A percentile compares a stretch with the other conserved stretches of the same genome.
Evolutionary conservation across 768 basidiomycete genomes (phyloP).

Genomic region (Auriscalpium microsporum): DNA sequence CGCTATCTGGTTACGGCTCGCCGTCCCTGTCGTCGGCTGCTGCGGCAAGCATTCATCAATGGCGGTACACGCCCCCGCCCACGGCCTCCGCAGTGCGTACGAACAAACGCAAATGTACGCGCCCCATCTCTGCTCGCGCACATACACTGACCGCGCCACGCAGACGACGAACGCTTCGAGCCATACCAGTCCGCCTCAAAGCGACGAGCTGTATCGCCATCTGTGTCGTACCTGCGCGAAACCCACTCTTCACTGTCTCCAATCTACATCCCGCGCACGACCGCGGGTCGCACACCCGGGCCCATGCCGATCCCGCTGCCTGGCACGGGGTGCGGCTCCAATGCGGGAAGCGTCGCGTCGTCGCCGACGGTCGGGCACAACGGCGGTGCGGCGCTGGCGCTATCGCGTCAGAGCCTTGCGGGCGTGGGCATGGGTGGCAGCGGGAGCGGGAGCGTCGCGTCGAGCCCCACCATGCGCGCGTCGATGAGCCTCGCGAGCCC

Average conservation of each 20-base stretch:
- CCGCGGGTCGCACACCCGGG: conserved; percentile 42
- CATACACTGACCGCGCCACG: background rate
- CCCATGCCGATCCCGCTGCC: conserved; percentile 46
- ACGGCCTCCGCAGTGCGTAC: conserved; percentile 63
- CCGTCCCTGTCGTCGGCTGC: conserved; percentile 44
- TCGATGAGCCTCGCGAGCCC: conserved; percentile 70
- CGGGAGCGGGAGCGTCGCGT: conserved; percentile 47
- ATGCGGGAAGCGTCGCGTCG: conserved; percentile 55
- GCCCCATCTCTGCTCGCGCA: background rate
- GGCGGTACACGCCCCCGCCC: conserved; percentile 79
- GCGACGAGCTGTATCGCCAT: conserved; percentile 78
- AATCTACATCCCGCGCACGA: conserved; percentile 38
- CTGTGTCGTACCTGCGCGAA: conserved; percentile 59
- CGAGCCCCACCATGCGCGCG: conserved; percentile 68
- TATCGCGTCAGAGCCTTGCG: conserved; percentile 24
- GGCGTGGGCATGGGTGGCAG: too few relatives aligned
- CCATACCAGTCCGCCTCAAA: conserved; percentile 74
- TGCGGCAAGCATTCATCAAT: conserved; percentile 47
- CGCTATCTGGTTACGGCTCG: conserved; percentile 45
- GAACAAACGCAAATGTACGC: conserved; percentile 74
- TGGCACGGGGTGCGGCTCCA: conserved; percentile 30
- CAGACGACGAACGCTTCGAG: conserved; percentile 81
- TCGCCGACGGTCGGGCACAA: conserved; percentile 59
- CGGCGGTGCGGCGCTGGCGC: conserved; percentile 35
- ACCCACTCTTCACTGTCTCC: conserved; percentile 41